These are phyloP conservation scores for Apostasia shenzhenica DNA, from an alignment of 106 monocot genomes.

Conservation along the genomic window DNA sequence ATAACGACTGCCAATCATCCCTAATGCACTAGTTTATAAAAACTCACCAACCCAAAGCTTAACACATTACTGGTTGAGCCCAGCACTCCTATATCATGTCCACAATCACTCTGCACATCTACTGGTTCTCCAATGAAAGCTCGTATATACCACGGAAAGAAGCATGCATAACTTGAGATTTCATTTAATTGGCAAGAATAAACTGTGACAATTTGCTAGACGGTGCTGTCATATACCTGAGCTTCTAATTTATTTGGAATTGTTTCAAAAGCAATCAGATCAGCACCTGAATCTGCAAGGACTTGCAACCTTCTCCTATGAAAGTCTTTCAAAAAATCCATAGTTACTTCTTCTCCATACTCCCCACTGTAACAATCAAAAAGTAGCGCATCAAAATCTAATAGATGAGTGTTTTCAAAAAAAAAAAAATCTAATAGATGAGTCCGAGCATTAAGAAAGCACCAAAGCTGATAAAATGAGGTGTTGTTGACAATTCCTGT, in stretches of 20 bases:
- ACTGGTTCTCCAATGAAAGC: no score
- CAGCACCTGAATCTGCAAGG: conserved; percentile 74
- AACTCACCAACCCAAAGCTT: no score
- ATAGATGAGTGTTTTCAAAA: not conserved
- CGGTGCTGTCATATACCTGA: conserved; percentile 31
- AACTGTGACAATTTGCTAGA: no score
- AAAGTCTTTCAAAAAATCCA: conserved; percentile 71
- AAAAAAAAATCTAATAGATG: not conserved
- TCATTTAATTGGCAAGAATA: no score
- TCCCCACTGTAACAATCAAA: conserved; percentile 55
- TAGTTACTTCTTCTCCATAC: conserved; percentile 54
- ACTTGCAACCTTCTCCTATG: conserved; percentile 74
- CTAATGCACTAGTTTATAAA: no score
- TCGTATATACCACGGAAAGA: no score
- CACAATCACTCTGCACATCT: no score
- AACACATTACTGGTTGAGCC: no score
- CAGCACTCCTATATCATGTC: no score
- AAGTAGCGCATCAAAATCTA: not conserved
- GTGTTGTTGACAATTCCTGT: not conserved
- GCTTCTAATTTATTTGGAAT: conserved; percentile 88
- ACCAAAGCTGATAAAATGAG: not conserved
- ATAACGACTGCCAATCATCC: no score
- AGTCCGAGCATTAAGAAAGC: not conserved
- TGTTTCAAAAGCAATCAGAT: conserved; percentile 90
- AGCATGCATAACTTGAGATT: no score